Evolutionary conservation across 2,329 filamentous ascomycete genomes (phyloP).

Genomic region (Penicillium sp.): DNA sequence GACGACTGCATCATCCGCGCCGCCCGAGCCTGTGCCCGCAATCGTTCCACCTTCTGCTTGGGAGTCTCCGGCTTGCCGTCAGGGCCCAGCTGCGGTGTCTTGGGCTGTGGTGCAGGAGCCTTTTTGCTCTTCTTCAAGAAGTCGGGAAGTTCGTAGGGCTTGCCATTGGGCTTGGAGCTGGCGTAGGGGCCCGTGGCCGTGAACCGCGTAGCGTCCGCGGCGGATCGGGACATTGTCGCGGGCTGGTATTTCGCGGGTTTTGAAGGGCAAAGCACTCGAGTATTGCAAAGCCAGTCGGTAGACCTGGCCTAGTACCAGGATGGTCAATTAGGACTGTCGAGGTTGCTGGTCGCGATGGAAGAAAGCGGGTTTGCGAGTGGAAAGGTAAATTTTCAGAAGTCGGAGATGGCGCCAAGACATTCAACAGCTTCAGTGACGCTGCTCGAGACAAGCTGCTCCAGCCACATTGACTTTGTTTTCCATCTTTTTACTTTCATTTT

Average conservation of each 20-base stretch:
- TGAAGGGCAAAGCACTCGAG: background rate
- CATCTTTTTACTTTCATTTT: background rate
- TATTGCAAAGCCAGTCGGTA: background rate
- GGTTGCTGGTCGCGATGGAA: constrained; percentile 6
- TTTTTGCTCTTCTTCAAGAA: constrained; percentile 20
- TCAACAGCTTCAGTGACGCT: constrained; percentile 11
- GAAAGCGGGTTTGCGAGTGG: constrained; percentile 13
- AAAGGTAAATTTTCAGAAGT: constrained; percentile 27
- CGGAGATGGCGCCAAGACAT: constrained; percentile 24
- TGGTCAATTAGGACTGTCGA: background rate
- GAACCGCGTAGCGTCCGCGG: constrained; percentile 48
- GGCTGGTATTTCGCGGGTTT: background rate
- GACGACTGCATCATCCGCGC: constrained; percentile 58
- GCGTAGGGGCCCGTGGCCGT: constrained; percentile 49
- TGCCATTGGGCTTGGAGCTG: constrained; percentile 36
- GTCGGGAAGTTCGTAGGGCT: constrained; percentile 32
- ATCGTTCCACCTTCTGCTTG: constrained; percentile 62
- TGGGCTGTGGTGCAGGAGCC: constrained; percentile 4
- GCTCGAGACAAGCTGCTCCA: background rate
- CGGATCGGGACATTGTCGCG: constrained; percentile 43
- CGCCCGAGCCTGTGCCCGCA: constrained; percentile 64
- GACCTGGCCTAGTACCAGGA: background rate
- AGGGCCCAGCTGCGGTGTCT: constrained; percentile 20
- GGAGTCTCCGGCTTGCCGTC: constrained; percentile 53
- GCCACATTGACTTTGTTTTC: too few species aligned